These are phyloP conservation scores for Allomyces macrogynus DNA, from an alignment of 192 early-diverging fungal species.

Conservation along the genomic window DNA sequence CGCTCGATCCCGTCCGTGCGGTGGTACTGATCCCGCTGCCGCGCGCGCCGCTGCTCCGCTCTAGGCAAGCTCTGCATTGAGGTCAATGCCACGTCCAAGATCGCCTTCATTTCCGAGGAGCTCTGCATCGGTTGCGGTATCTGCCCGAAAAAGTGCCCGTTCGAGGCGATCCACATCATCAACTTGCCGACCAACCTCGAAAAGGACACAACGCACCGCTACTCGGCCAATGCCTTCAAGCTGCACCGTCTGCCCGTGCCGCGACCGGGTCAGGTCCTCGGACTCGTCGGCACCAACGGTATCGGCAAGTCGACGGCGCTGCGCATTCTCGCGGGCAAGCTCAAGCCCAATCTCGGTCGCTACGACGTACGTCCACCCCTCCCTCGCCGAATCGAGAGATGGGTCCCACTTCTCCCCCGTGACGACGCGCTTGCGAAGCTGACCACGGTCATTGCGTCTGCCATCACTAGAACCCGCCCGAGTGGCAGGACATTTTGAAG, in stretches of 20 bases:
- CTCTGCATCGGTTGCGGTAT: constrained; percentile 98
- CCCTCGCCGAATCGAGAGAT: too few relatives aligned
- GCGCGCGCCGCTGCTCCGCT: too few relatives aligned
- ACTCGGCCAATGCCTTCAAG: constrained; percentile 94
- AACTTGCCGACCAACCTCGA: constrained; percentile 92
- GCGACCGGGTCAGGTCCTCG: constrained; percentile 87
- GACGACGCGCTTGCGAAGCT: too few relatives aligned
- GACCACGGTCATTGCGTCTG: too few relatives aligned
- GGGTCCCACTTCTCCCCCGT: too few relatives aligned
- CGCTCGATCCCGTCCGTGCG: too few relatives aligned
- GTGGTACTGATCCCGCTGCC: too few relatives aligned
- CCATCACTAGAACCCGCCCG: constrained; percentile 41
- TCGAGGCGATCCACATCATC: constrained; percentile 89
- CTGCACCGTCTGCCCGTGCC: constrained; percentile 87
- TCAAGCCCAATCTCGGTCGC: constrained; percentile 88
- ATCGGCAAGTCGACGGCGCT: constrained; percentile 87
- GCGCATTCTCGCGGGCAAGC: constrained; percentile 76
- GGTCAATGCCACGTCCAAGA: constrained; percentile 65
- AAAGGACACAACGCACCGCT: constrained; percentile 86
- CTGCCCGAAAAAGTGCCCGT: constrained; percentile 92
- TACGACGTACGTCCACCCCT: constrained; percentile 25
- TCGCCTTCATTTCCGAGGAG: constrained; percentile 80
- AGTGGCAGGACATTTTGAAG: constrained; percentile 91
- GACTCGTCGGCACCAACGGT: constrained; percentile 93
- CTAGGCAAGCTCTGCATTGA: constrained; percentile 86